These are phyloP conservation scores for Lactifluus hygrophoroides DNA, from an alignment of 768 basidiomycete species.

Conservation along the genomic window DNA sequence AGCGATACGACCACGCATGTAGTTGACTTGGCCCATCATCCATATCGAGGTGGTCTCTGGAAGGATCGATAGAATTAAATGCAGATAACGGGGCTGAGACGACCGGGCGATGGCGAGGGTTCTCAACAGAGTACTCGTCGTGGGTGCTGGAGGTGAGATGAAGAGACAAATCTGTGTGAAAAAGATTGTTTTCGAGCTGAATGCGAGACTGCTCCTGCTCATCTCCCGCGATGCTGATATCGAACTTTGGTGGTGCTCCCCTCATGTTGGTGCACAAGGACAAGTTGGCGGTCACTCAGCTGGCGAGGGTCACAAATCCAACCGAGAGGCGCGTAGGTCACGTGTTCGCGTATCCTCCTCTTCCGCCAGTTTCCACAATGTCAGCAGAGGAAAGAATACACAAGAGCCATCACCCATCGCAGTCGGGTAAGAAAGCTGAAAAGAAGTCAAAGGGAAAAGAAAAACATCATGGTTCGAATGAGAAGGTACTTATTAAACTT, in stretches of 20 bases:
- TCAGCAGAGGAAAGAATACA: slow-evolving; percentile 59
- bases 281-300: not conserved
- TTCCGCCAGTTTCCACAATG: slow-evolving; percentile 10
- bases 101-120: slow-evolving; percentile 60
- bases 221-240: slow-evolving; percentile 58
- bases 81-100: slow-evolving; percentile 43
- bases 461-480: slow-evolving; percentile 75
- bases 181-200: slow-evolving; percentile 70
- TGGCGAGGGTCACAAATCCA: too few relatives aligned
- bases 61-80: slow-evolving; percentile 53
- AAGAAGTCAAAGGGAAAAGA: slow-evolving; percentile 70
- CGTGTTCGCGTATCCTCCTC: slow-evolving; percentile 7
- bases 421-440: slow-evolving; percentile 62
- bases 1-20: slow-evolving; percentile 31
- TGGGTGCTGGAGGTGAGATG: slow-evolving; percentile 48
- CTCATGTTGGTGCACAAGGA: not conserved
- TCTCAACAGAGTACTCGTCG: slow-evolving; percentile 48
- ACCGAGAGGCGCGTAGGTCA: slow-evolving; percentile 13
- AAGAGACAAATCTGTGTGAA: slow-evolving; percentile 62
- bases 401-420: slow-evolving; percentile 73
- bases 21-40: slow-evolving; percentile 33
- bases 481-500: slow-evolving; percentile 54
- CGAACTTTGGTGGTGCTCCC: slow-evolving; percentile 22
- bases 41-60: slow-evolving; percentile 47
- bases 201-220: slow-evolving; percentile 70